Conservation (phyloP, 2,329 filamentous ascomycete genomes). For the Claviceps pazoutovae region DNA sequence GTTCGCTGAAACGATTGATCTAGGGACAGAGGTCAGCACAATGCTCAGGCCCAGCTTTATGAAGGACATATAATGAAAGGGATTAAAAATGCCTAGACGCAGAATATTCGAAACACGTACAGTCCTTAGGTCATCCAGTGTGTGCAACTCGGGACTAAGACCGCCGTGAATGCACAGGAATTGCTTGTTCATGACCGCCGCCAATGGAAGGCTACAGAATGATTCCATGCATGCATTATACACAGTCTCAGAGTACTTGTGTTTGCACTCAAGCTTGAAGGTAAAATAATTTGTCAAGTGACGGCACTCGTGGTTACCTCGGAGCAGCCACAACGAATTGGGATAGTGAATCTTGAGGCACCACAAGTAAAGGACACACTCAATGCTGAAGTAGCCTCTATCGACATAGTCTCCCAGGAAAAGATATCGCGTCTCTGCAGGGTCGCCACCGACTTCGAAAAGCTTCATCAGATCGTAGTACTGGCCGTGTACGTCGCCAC, state of each 20-base stretch:
- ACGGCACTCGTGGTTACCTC: slow-evolving; percentile 96
- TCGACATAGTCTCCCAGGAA: slow-evolving; percentile 98
- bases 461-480: slow-evolving; percentile 99
- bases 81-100: background rate
- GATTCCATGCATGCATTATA: slow-evolving; percentile 99
- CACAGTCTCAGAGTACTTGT: slow-evolving; percentile 93
- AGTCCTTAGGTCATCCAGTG: slow-evolving; percentile 81
- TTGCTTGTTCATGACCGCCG: slow-evolving; percentile 99
- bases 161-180: slow-evolving; percentile 98
- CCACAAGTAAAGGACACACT: slow-evolving; percentile 98
- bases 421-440: slow-evolving; percentile 87
- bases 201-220: slow-evolving; percentile 85
- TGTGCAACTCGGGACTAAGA: slow-evolving; percentile 88
- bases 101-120: slow-evolving; percentile 33
- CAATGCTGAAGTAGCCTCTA: slow-evolving; percentile 96
- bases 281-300: slow-evolving; percentile 99
- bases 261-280: slow-evolving; percentile 98
- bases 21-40: slow-evolving; percentile 20
- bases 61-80: background rate
- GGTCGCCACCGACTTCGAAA: slow-evolving; percentile 95
- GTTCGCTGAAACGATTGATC: slow-evolving; percentile 96
- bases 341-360: slow-evolving; percentile 98
- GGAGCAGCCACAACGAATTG: slow-evolving; percentile 89
- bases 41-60: background rate
- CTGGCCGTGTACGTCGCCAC: slow-evolving; percentile 95